Evolutionary conservation across 2,329 filamentous ascomycete species (phyloP), one percentile per base, ranked within the genome.

Genomic region (Aspergillus caelatus): DNA sequence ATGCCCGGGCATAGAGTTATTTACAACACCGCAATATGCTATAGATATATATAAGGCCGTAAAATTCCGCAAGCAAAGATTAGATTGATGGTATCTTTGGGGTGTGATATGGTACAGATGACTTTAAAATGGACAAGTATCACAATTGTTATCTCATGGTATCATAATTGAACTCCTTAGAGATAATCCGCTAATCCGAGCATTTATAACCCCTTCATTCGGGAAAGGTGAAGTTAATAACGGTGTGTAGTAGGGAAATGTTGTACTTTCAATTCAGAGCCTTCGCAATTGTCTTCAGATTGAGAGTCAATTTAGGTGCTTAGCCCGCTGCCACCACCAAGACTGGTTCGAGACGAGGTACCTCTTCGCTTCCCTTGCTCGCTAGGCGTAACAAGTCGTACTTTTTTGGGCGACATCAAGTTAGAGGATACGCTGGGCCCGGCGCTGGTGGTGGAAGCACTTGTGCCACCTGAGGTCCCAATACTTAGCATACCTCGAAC

Each of bases 351-450:
- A 54, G 63, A 52, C n/a, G 68, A 61, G 7, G 68, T 60, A 60
- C 61, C 65, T 21, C 67, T 68, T 23, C 72, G 71, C 52, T 71
- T 71, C 6, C 73, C 72, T 66, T 81, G 78, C 65, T 82, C 80
- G 57, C 74, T 75, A 19, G 80, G 80, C 8, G 80, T 80, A 28
- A 82, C 75, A 30, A 82, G 68, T 34, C 80, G 75, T 21, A 82
- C 80, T 64, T 79, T 81, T 69, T 82, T 82, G 23, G 79, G 78
- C 14, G 78, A 80, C 61, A 79, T 74, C 21, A 73, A 70, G 46
- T 72, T 74, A 16, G 78, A 75, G 26, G 73, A 71, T n/a, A 62
- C 65, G 43, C 69, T 67, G n/a, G 64, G 69, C 62, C 58, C 65
- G 7, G 57, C 64, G 52, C 62, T 70, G 19, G 68, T 67, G 11